Conservation (phyloP, 2,329 filamentous ascomycete species). For the Xylariales sp. region DNA sequence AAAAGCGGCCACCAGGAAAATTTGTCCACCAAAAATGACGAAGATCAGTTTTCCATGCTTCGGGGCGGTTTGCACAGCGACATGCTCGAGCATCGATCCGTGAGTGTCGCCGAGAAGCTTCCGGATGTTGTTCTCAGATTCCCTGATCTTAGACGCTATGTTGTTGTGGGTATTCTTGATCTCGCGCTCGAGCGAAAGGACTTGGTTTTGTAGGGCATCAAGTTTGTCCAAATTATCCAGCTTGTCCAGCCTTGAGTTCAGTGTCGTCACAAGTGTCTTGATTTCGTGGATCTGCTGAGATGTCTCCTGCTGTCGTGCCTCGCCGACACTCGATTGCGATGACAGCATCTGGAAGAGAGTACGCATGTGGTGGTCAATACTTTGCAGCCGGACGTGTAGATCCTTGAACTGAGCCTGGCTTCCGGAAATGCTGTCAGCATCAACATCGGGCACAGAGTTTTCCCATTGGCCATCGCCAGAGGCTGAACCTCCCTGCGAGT, state of each 20-base stretch:
- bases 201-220: slow-evolving; percentile 36
- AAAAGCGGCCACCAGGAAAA: slow-evolving; percentile 65
- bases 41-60: slow-evolving; percentile 56
- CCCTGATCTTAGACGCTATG: slow-evolving; percentile 43
- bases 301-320: slow-evolving; percentile 54
- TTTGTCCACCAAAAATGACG: slow-evolving; percentile 70
- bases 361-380: slow-evolving; percentile 63
- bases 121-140: slow-evolving; percentile 49
- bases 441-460: slow-evolving; percentile 41
- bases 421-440: slow-evolving; percentile 41
- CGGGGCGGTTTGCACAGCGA: slow-evolving; percentile 40
- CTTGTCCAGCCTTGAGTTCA: no score
- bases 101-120: slow-evolving; percentile 48
- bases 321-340: slow-evolving; percentile 43
- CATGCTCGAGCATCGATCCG: slow-evolving; percentile 41
- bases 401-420: slow-evolving; percentile 70
- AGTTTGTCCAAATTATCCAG: slow-evolving; percentile 41
- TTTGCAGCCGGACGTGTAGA: slow-evolving; percentile 78
- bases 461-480: slow-evolving; percentile 28
- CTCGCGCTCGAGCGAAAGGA: slow-evolving; percentile 54
- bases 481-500: slow-evolving; percentile 13
- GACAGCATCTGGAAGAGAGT: slow-evolving; percentile 56
- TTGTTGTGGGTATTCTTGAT: slow-evolving; percentile 54
- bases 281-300: slow-evolving; percentile 42
- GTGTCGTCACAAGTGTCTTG: slow-evolving; percentile 35